Conservation (phyloP, 179 eudicot genomes). For the Beta macrorhiza region DNA sequence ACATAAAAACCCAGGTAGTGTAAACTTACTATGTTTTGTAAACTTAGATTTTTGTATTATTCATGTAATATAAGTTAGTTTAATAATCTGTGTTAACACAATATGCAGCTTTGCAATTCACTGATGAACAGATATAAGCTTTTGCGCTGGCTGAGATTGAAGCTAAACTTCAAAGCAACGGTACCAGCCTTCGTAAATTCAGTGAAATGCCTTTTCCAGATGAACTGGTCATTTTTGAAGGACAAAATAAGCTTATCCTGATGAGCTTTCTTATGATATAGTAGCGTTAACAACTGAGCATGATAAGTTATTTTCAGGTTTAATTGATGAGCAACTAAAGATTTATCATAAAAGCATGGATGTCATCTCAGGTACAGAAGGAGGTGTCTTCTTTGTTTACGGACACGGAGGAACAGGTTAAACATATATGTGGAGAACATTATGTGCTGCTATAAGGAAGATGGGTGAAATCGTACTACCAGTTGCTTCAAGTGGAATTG, state of each 20-base stretch:
- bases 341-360: neutral
- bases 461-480: neutral
- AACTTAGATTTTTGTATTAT: no score
- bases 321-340: neutral
- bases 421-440: neutral
- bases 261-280: neutral
- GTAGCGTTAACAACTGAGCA: neutral
- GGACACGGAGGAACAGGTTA: conserved; percentile 6
- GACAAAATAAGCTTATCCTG: neutral
- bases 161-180: neutral
- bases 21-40: no score
- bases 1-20: neutral
- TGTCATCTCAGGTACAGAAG: neutral
- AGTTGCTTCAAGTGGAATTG: conserved; percentile 17
- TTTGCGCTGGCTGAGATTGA: conserved; percentile 12
- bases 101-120: neutral
- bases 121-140: neutral
- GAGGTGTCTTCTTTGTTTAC: conserved; percentile 18
- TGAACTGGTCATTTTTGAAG: neutral
- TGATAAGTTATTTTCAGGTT: neutral
- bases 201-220: neutral
- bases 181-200: neutral
- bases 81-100: no score
- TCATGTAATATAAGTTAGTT: no score
- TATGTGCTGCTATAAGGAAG: neutral